A percentile compares a stretch with the other conserved stretches of the same genome.
phyloP scores from a whole-genome alignment of 805 yeast genomes.

The Yamadazyma ubonensis region DNA sequence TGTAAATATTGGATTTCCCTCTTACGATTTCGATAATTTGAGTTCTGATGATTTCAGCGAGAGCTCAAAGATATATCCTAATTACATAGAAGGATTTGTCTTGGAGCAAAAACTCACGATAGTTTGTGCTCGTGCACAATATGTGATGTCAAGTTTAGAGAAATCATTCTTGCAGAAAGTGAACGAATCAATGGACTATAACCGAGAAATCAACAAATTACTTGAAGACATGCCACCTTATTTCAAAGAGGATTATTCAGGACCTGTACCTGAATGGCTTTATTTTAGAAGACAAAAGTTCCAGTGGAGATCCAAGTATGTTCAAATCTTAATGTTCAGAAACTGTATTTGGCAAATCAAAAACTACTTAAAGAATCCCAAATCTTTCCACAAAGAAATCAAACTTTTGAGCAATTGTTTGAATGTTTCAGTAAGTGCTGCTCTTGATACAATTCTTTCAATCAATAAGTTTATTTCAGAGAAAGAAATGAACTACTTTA shows the following conservation, averaged over 20 bases:
- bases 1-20: constrained; percentile 51
- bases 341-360: constrained; percentile 55
- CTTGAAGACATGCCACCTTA: constrained; percentile 45
- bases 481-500: constrained; percentile 42
- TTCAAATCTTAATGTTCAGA: constrained; percentile 54
- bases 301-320: constrained; percentile 57
- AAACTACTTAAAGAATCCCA: constrained; percentile 10
- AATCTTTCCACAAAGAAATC: background rate
- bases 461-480: constrained; percentile 37
- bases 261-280: constrained; percentile 49
- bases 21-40: constrained; percentile 44
- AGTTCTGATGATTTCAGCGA: constrained; percentile 12
- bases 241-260: constrained; percentile 34
- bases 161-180: constrained; percentile 4
- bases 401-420: constrained; percentile 7
- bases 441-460: constrained; percentile 52
- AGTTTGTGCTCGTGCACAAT: constrained; percentile 1
- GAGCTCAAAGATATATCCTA: constrained; percentile 26
- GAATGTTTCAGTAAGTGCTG: constrained; percentile 27
- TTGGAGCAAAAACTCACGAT: constrained; percentile 5
- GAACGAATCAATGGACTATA: constrained; percentile 33
- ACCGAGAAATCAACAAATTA: constrained; percentile 41
- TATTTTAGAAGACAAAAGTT: constrained; percentile 51
- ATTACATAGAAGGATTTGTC: constrained; percentile 11
- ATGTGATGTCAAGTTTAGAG: constrained; percentile 1